A percentile compares a stretch with the other conserved stretches of the same genome.
Conservation (phyloP, 306 rosid species). For the cucumber (Cucumis sativus) region Cucumber_9930_V3 NC_026657.2:34129001-34129500, state of each 20-base stretch:
- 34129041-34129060: too few species aligned
- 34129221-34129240: background rate
- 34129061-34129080: too few species aligned
- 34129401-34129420: constrained; percentile 31
- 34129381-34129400: constrained; percentile 33
- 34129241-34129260: constrained; percentile 48
- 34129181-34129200: too few species aligned
- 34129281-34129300: constrained; percentile 52
- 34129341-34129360: constrained; percentile 70
- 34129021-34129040: too few species aligned
- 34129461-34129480: constrained; percentile 31
- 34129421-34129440: constrained; percentile 24
- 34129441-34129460: constrained; percentile 46
- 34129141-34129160: too few species aligned
- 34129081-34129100: too few species aligned
- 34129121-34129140: too few species aligned
- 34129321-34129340: constrained; percentile 37
- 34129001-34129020: too few species aligned
- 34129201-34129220: background rate
- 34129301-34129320: constrained; percentile 36
- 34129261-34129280: constrained; percentile 84
- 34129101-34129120: too few species aligned
- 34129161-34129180: too few species aligned
- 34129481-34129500: constrained; percentile 27
- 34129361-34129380: constrained; percentile 4